phyloP scores from a whole-genome alignment of 1,284 basidiomycete species.

The Veloboletus limbatus region DNA sequence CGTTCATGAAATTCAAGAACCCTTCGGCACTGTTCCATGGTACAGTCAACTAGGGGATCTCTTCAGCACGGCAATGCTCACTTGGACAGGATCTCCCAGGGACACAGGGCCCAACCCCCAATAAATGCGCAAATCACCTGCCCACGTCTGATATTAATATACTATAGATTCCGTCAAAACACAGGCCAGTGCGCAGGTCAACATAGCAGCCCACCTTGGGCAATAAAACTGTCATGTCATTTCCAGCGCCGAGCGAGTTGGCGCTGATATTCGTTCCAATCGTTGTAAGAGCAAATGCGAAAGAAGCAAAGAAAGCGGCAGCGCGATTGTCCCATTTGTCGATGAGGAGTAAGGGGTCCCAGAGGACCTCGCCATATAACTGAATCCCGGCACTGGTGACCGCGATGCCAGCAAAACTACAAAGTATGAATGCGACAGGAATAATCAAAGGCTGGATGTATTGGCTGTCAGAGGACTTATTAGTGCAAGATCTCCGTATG shows the following conservation, averaged over 20 bases:
- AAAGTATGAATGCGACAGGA: constrained; percentile 55
- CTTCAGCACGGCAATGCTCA: constrained; percentile 14
- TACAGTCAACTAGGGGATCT: background rate
- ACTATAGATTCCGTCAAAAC: constrained; percentile 13
- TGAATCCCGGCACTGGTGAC: constrained; percentile 51
- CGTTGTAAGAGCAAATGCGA: constrained; percentile 58
- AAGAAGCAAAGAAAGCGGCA: constrained; percentile 64
- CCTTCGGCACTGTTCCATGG: constrained; percentile 39
- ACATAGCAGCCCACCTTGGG: constrained; percentile 32
- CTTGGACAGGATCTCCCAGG: constrained; percentile 57
- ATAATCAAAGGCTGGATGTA: constrained; percentile 59
- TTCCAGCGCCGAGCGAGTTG: constrained; percentile 62
- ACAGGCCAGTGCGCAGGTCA: background rate
- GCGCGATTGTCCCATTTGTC: constrained; percentile 63
- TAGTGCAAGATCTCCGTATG: constrained; percentile 1
- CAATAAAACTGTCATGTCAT: constrained; percentile 58
- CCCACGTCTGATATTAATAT: constrained; percentile 57
- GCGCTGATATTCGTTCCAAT: constrained; percentile 67
- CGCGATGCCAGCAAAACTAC: constrained; percentile 57
- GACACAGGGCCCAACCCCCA: constrained; percentile 53
- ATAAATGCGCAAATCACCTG: constrained; percentile 62
- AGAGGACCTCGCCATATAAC: constrained; percentile 37
- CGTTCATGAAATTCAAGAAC: constrained; percentile 60
- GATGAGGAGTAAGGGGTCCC: constrained; percentile 48
- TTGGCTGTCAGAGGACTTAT: constrained; percentile 36